Conservation (phyloP, 129 eudicot genomes). For the Flaveria trinervia region DNA sequence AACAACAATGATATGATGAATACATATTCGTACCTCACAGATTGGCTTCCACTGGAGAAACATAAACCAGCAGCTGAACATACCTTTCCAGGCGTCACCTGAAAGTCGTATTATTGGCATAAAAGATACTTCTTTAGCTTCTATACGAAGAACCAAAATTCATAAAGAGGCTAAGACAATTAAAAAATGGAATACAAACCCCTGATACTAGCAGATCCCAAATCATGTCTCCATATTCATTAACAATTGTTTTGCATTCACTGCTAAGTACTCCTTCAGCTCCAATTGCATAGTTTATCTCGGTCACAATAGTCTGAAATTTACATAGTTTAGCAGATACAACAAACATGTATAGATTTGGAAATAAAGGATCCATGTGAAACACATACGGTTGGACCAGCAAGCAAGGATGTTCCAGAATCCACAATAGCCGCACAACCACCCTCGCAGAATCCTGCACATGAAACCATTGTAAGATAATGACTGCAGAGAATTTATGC, state of each 20-base stretch:
- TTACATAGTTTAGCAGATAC: slow-evolving; percentile 6
- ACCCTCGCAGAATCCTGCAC: slow-evolving; percentile 70
- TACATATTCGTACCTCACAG: slow-evolving; percentile 42
- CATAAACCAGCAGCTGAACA: slow-evolving; percentile 83
- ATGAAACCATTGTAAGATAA: not conserved
- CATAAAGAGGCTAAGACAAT: not conserved
- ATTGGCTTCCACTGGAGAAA: slow-evolving; percentile 45
- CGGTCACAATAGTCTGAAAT: slow-evolving; percentile 67
- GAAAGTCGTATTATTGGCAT: slow-evolving; percentile 26
- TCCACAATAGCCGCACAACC: slow-evolving; percentile 93
- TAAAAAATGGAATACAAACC: slow-evolving; percentile 44
- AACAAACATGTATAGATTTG: not conserved
- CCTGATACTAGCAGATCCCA: slow-evolving; percentile 87
- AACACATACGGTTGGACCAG: slow-evolving; percentile 86
- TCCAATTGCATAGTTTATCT: slow-evolving; percentile 95
- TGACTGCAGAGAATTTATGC: not conserved
- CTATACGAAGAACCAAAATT: not conserved
- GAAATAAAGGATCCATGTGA: slow-evolving; percentile 9
- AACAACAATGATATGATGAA: not conserved
- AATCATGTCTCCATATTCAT: slow-evolving; percentile 75
- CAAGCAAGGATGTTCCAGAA: slow-evolving; percentile 91
- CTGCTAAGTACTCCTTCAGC: slow-evolving; percentile 77
- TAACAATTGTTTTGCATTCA: slow-evolving; percentile 75
- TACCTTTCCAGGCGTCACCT: slow-evolving; percentile 63
- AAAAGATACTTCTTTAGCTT: slow-evolving; percentile 3